These are phyloP conservation scores for Thalassiosira allenii DNA, from an alignment of 352 stramenopile species.

Conservation along the genomic window DNA sequence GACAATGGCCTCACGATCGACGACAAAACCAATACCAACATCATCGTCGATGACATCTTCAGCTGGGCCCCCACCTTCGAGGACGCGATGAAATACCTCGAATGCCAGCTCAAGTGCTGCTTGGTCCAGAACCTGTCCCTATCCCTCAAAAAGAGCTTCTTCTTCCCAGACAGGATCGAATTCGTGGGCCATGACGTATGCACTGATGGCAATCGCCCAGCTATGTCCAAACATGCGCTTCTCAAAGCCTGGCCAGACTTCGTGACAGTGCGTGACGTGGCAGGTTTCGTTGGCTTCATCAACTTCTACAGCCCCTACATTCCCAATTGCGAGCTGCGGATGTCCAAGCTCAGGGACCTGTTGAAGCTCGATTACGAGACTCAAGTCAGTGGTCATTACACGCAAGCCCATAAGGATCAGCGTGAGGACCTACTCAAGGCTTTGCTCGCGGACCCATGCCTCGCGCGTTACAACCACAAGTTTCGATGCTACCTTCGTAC, in stretches of 20 bases:
- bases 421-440: slow-evolving; percentile 7
- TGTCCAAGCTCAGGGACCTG: slow-evolving; percentile 1
- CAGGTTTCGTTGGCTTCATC: slow-evolving; percentile 41
- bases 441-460: slow-evolving; percentile 32
- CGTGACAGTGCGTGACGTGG: slow-evolving; percentile 14
- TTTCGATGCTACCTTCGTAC: slow-evolving; percentile 31
- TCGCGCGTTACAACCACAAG: slow-evolving; percentile 10
- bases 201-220: slow-evolving; percentile 43
- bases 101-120: slow-evolving; percentile 24
- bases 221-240: slow-evolving; percentile 39
- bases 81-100: slow-evolving; percentile 13
- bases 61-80: slow-evolving; percentile 6
- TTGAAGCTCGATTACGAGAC: neutral
- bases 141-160: slow-evolving; percentile 21
- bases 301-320: slow-evolving; percentile 22
- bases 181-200: slow-evolving; percentile 55
- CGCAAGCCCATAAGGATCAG: neutral
- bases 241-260: slow-evolving; percentile 11
- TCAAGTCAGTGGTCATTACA: neutral
- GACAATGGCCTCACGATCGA: neutral
- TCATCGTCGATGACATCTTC: slow-evolving; percentile 53
- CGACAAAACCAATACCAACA: slow-evolving; percentile 10
- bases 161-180: slow-evolving; percentile 24
- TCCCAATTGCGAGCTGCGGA: slow-evolving; percentile 25
- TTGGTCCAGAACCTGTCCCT: slow-evolving; percentile 12